Base-by-base conservation (phyloP, 352 stramenopile species). In the Pythium diclinum region DNA sequence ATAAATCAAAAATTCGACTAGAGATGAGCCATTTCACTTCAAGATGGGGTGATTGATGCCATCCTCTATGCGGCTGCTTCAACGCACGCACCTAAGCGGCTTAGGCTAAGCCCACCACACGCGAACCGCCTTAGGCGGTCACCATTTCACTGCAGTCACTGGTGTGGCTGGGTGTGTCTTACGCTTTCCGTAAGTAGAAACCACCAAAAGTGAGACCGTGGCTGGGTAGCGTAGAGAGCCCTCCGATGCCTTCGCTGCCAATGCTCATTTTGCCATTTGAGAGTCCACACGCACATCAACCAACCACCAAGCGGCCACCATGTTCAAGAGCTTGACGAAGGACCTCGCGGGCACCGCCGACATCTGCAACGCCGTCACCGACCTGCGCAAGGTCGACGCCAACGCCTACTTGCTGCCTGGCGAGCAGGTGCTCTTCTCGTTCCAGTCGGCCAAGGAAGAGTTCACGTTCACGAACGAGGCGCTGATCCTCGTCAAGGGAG, bases 391-490 rank as follows among this genome's bases (percentile, higher is more conserved):
- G 62, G 72, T 63, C 36, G 52, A 71, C 16, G 76, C 65, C 0
- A 63, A 59, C 0, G 64, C 69, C 49, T 87, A 84, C 55, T 44
- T 88, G 58, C 59, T 88, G n/a, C 79, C 79, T 6, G 58, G 63
- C 16, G 76, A 87, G 63, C 62, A 61, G 19, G 74, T 87, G 36
- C 61, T 74, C 6, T 87, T 88, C 52, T 73, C 74, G 3, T 68
- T 88, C 53, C 52, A 74, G 28, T 82, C 77, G 3, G 57, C 71
- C 1, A 83, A 85, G 36, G 79, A 86, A 60, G 79, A 84, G 65
- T 88, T 83, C 49, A 71, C 71, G 16, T 84, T 88, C 69, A 85
- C 79, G 21, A 88, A 81, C 67, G 66, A 85, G 49, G 79, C 79
- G 19, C 44, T 88, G 25, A 65, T 88, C 53, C 64, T 58, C 11